These are phyloP conservation scores for Corrigiola litoralis DNA, from an alignment of 179 eudicot genomes.

Conservation along the genomic window DNA sequence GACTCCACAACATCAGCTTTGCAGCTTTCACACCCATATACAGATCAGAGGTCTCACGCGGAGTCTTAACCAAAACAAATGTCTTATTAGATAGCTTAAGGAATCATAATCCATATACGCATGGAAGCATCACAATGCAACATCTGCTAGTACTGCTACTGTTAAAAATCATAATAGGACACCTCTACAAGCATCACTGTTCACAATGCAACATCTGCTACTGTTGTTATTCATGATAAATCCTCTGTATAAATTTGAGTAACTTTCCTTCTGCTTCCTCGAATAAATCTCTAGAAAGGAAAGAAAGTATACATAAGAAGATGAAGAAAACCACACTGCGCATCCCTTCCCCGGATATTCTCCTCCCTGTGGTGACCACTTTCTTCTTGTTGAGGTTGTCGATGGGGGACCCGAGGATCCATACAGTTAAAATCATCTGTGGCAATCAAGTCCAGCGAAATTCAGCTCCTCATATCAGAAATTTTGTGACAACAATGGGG, in stretches of 20 bases:
- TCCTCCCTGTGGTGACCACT: not conserved
- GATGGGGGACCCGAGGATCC: constrained; percentile 38
- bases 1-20: too few relatives aligned
- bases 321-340: not conserved
- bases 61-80: too few relatives aligned
- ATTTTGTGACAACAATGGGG: constrained; percentile 49
- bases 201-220: not conserved
- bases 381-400: constrained; percentile 9
- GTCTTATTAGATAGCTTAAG: too few relatives aligned
- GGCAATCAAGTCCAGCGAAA: constrained; percentile 36
- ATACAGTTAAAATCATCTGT: constrained; percentile 34
- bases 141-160: too few relatives aligned
- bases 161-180: too few relatives aligned
- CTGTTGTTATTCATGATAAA: not conserved
- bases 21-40: too few relatives aligned
- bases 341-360: not conserved
- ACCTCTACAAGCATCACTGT: too few relatives aligned
- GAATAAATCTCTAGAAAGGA: not conserved
- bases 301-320: not conserved
- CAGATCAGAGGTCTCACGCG: too few relatives aligned
- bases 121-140: too few relatives aligned
- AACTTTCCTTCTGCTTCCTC: not conserved
- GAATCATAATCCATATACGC: too few relatives aligned
- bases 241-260: not conserved
- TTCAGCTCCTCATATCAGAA: constrained; percentile 29